Base-by-base conservation (phyloP, 2,329 filamentous ascomycete genomes). In the Arthrobotrys iridis region DNA sequence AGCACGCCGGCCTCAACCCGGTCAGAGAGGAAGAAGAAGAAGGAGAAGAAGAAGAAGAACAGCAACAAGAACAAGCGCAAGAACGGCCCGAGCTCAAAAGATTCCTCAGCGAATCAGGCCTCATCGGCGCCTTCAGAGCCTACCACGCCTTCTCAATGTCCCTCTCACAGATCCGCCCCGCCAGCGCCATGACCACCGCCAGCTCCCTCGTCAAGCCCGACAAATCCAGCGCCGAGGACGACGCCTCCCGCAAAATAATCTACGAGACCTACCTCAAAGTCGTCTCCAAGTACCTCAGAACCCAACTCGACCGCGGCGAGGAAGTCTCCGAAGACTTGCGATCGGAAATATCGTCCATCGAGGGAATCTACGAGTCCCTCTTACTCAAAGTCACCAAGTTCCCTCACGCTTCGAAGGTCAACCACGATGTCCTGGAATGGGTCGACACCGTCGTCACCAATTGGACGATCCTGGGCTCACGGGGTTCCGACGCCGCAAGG, bases 321-420 rank as follows among this genome's bases (percentile, higher is more conserved):
- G 60, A 50, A 73, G 68, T 89, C 87, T 2, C 84, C 85, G 33
- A 87, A 87, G 59, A 90, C 79, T 87, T 97, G 79, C 87, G 89
- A 59, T 85, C 88, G 24, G 94, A 98, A 83, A 82, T 97, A 62
- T 92, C 93, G 80, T 88, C 87, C 59, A 90, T 93, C 7, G 93
- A 98, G 82, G 83, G 87, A 1, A 87, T 89, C 6, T 98, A 96
- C 80, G 93, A 97, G 81, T 86, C 86, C 13, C 84, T 95, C 2
- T 84, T 99, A 24, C 85, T 97, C 2, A 87, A 87, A 67, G 92
- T 96, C 80, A 91, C 91, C 0, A 86, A 87, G 26, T 99, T 99
- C 79, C 95, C 95, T 0, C 90, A 89, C 78, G 93, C 95, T 0
- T 90, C 91, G 43, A 89, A 95, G 79, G 86, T 88, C 59, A 93